Percentiles rank a stretch among this genome's conserved stretches.
Evolutionary conservation across 2,329 filamentous ascomycete genomes (phyloP).

Genomic region (Teratosphaeria nubilosa): DNA sequence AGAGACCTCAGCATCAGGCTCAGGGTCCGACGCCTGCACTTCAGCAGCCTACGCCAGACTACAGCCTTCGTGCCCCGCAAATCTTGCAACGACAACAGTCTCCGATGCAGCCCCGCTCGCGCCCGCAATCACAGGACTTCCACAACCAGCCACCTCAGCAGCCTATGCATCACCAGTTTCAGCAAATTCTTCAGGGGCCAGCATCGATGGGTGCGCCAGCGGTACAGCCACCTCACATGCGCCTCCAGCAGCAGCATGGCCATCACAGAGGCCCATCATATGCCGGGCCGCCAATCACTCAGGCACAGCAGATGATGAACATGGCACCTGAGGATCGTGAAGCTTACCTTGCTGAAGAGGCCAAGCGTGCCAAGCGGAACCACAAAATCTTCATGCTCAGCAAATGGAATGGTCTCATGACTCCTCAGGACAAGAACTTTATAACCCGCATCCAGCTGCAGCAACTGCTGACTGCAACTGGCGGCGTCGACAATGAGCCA

Average conservation of each 20-base stretch:
- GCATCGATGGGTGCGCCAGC: slow-evolving; percentile 14
- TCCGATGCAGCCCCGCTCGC: slow-evolving; percentile 6
- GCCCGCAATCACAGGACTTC: slow-evolving; percentile 14
- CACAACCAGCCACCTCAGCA: slow-evolving; percentile 15
- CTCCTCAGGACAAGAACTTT: slow-evolving; percentile 98
- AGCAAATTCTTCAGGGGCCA: slow-evolving; percentile 8
- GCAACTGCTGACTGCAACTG: slow-evolving; percentile 85
- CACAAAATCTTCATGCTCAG: slow-evolving; percentile 94
- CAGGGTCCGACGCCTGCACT: slow-evolving; percentile 10
- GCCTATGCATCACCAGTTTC: slow-evolving; percentile 15
- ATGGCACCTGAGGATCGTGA: slow-evolving; percentile 77
- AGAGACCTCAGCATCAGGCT: slow-evolving; percentile 34
- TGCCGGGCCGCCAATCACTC: slow-evolving; percentile 46
- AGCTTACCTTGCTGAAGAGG: slow-evolving; percentile 79
- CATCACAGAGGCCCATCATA: slow-evolving; percentile 40
- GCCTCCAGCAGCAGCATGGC: slow-evolving; percentile 15
- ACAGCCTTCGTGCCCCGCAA: slow-evolving; percentile 31
- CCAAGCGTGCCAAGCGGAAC: slow-evolving; percentile 89
- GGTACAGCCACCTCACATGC: slow-evolving; percentile 27
- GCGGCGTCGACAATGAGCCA: slow-evolving; percentile 64
- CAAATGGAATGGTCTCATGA: slow-evolving; percentile 95
- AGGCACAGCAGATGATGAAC: slow-evolving; percentile 63
- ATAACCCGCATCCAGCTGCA: slow-evolving; percentile 96
- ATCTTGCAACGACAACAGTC: slow-evolving; percentile 28
- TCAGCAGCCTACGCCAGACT: slow-evolving; percentile 32